A percentile compares a stretch with the other conserved stretches of the same genome.
Evolutionary conservation across 2,329 filamentous ascomycete genomes (phyloP).

Genomic region (Penicillium sp.): DNA sequence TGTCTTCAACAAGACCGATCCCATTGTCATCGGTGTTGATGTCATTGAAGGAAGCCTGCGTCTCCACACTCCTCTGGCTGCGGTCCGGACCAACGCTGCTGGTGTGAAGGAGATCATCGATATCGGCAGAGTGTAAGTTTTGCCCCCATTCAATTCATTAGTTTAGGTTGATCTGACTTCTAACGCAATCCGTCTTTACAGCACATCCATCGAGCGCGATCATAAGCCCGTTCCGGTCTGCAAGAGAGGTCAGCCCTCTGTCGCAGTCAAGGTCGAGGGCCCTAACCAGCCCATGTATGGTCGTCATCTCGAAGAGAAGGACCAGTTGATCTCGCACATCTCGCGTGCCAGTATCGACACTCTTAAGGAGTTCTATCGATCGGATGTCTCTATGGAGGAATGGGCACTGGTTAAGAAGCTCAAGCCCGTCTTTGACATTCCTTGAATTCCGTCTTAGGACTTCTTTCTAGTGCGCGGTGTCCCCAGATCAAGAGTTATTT

Average conservation of each 20-base stretch:
- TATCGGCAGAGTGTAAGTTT: slow-evolving; percentile 86
- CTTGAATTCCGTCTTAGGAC: slow-evolving; percentile 45
- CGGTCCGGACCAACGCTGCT: slow-evolving; percentile 76
- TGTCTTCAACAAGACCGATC: slow-evolving; percentile 97
- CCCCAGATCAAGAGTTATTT: neutral
- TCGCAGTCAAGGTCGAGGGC: slow-evolving; percentile 96
- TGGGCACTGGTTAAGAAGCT: slow-evolving; percentile 94
- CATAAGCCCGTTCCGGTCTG: slow-evolving; percentile 91
- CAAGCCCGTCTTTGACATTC: slow-evolving; percentile 90
- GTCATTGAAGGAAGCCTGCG: slow-evolving; percentile 85
- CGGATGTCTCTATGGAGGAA: slow-evolving; percentile 86
- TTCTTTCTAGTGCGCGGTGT: slow-evolving; percentile 1
- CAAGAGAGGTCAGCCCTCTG: slow-evolving; percentile 96
- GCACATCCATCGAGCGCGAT: slow-evolving; percentile 94
- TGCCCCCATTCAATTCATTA: neutral
- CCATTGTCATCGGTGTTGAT: slow-evolving; percentile 93
- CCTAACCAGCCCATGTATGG: slow-evolving; percentile 90
- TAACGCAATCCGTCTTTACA: slow-evolving; percentile 38
- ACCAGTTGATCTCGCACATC: slow-evolving; percentile 83
- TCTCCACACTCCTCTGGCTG: slow-evolving; percentile 85
- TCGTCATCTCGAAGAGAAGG: slow-evolving; percentile 88
- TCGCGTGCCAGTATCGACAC: slow-evolving; percentile 87
- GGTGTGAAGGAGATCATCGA: slow-evolving; percentile 79
- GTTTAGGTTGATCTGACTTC: slow-evolving; percentile 13
- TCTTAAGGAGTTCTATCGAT: slow-evolving; percentile 91